Evolutionary conservation across 768 basidiomycete species (phyloP), one percentile per base, ranked within the genome.

Genomic region (Termitomyces sp.): DNA sequence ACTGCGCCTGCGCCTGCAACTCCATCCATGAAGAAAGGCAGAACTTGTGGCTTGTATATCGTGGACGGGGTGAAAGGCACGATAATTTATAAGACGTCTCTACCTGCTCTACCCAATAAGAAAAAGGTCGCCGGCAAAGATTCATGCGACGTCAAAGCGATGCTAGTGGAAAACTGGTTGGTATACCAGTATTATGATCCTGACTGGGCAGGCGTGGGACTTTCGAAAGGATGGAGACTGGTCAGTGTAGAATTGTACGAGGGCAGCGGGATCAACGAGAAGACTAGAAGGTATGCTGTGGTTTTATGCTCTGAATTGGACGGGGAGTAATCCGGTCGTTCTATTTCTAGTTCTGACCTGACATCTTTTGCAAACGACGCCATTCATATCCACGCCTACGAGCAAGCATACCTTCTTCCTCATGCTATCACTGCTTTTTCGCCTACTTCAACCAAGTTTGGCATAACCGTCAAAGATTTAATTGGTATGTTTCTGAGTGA

Each of bases 201-300:
- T 13, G 79, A 82, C 22, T 70, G 73, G 44, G 72, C 66, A 36
- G 77, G 77, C 24, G 63, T 69, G 4, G 80, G 74, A 2, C 70
- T 77, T 65, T 72, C 84, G 2, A 90, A 88, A 65, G 86, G 90
- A 0, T 83, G 87, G 67, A 77, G 84, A 51, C 71, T 96, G 50
- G 86, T 93, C 2, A 87, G 83, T 18, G 89, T 94, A 4, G 96
- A 98, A 72, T 73, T 97, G 48, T 97, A 94, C 69, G 95, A 98
- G 68, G 90, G 92, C 0, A 63, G 72, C 20, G 73, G 73, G 2
- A 68, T 80, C 6, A 88, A 92, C 66, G 83, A 88, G 36, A 89
- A 89, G 70, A 86, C 77, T 8, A 73, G 73, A 59, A 94, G 90
- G 92, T 90, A 57, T 6, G 84, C 65, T 33, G 35, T 45, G 9